Evolutionary conservation across 2,329 filamentous ascomycete genomes (phyloP), one percentile per base, ranked within the genome.

Genomic region (Pestalotiopsis sp.): DNA sequence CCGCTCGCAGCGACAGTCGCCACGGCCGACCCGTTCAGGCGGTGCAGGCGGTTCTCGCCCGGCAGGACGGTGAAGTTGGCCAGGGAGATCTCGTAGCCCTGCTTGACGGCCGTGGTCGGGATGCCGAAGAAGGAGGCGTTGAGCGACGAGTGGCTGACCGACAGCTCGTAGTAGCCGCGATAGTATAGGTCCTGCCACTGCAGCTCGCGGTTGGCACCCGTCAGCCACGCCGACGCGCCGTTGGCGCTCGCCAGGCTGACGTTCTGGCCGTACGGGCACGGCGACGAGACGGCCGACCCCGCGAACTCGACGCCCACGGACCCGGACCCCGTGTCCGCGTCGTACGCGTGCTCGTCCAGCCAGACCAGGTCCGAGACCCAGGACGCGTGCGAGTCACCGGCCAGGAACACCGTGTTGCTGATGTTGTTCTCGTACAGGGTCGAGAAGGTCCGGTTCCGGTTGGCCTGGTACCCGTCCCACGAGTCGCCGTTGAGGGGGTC

Each of bases 141-240:
- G 4, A 90, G 83, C 64, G 84, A 80, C 11, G 87, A 80, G 62
- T 85, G 81, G 38, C 75, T 80, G 69, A 91, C 81, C 61, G 85
- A 83, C 27, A 91, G 78, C 77, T 91, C 89, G 73, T 86, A 91
- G 79, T 91, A 91, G 2, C 89, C 90, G 38, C 89, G 84, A 78
- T 91, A 91, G 78, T 89, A 91, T 27, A 88, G 72, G 67, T 91
- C 89, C 67, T 87, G 85, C 89, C 89, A 91, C 70, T 91, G 87
- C 1, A 91, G 80, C 74, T 90, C 87, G 0, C 78, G 74, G 75
- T 90, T 91, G 41, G 81, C 80, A 13, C 77, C 76, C 27, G 84
- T 80, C 3, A 88, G 79, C 68, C 75, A 77, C 58, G 80, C 74
- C 4, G 83, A 83, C 60, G 74, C 77, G 66, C 83, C 81, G 72